Conservation (phyloP, 108 stramenopile species). For the Nannochloropsis gaditana region DNA sequence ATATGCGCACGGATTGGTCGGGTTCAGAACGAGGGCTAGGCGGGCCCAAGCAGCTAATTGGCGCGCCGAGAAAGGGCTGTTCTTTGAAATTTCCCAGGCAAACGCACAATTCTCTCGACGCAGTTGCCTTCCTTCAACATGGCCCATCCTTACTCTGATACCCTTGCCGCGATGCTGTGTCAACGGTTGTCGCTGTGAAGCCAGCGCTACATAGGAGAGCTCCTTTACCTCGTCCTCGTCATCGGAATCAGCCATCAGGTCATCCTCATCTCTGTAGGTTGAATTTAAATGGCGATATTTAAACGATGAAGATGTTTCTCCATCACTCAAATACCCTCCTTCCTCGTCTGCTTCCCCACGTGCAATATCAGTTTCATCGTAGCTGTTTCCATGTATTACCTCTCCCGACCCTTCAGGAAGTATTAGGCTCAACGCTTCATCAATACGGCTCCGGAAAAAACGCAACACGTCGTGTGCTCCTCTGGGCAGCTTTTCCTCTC, state of each 20-base stretch:
- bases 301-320: no score
- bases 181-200: neutral
- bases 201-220: no score
- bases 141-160: neutral
- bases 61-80: neutral
- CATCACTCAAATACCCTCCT: neutral
- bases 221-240: neutral
- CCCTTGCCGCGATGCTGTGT: neutral
- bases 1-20: neutral
- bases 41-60: neutral
- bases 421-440: neutral
- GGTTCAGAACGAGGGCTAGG: neutral
- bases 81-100: neutral
- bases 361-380: neutral
- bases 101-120: neutral
- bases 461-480: neutral
- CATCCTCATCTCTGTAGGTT: neutral
- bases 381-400: neutral
- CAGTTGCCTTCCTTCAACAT: neutral
- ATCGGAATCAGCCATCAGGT: neutral
- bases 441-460: neutral
- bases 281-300: no score
- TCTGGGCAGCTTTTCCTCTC: neutral
- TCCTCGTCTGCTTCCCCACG: neutral
- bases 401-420: neutral